These are phyloP conservation scores for Ophiorrhiza pumila DNA, from an alignment of 257 asterid species.

Conservation along the genomic window DNA sequence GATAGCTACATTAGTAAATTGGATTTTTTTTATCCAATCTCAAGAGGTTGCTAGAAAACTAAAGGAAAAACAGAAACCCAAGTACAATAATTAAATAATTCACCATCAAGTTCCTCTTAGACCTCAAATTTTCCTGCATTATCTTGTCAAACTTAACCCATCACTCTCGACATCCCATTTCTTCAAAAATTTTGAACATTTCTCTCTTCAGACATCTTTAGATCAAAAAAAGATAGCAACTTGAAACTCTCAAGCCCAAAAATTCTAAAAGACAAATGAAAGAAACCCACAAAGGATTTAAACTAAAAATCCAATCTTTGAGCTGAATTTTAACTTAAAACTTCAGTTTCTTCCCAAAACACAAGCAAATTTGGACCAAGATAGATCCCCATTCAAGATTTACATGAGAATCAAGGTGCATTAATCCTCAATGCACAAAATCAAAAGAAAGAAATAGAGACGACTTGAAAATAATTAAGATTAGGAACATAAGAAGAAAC, in stretches of 20 bases:
- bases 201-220: background rate
- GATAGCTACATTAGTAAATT: background rate
- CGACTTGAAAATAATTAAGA: no score
- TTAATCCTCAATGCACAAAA: background rate
- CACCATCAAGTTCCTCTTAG: background rate
- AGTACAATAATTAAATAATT: background rate
- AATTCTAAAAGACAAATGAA: background rate
- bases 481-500: no score
- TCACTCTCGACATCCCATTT: background rate
- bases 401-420: background rate
- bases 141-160: no score
- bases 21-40: background rate
- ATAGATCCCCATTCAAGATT: conserved; percentile 14
- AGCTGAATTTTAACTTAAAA: conserved; percentile 2
- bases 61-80: background rate
- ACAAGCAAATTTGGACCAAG: background rate
- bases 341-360: background rate
- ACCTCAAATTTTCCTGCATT: background rate
- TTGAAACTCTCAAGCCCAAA: background rate
- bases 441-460: background rate
- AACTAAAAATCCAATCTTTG: background rate
- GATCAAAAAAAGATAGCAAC: background rate
- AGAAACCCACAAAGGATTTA: background rate
- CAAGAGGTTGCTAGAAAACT: background rate
- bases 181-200: background rate